Conservation (phyloP, 1,284 basidiomycete species). For the Sanghuangporus sanghuang region DNA sequence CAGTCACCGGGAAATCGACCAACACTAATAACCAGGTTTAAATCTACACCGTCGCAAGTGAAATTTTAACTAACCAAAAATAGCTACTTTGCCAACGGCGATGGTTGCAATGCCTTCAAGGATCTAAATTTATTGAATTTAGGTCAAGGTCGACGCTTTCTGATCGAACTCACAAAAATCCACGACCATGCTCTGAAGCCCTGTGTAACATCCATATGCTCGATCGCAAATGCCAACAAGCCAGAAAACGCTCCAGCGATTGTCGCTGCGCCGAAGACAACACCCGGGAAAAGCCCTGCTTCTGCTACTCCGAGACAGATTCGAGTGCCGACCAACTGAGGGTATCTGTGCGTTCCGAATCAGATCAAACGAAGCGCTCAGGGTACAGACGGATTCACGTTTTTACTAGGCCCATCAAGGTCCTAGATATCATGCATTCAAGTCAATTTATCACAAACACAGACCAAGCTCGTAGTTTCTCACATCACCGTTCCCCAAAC, state of each 20-base stretch:
- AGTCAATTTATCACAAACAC: not conserved
- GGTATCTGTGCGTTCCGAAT: constrained; percentile 25
- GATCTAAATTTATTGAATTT: constrained; percentile 31
- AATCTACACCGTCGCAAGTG: not conserved
- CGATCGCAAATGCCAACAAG: constrained; percentile 38
- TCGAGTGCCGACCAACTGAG: constrained; percentile 30
- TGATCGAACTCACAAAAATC: constrained; percentile 37
- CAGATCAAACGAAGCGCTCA: constrained; percentile 36
- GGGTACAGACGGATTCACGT: constrained; percentile 31
- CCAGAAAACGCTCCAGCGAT: constrained; percentile 32
- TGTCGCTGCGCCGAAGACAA: constrained; percentile 38
- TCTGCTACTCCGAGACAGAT: constrained; percentile 58
- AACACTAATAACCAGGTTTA: constrained; percentile 31
- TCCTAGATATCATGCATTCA: constrained; percentile 32
- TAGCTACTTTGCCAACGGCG: constrained; percentile 38
- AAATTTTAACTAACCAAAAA: constrained; percentile 34
- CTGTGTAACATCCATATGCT: constrained; percentile 36
- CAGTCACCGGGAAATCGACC: constrained; percentile 55
- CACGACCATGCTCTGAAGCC: constrained; percentile 40
- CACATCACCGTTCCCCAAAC: constrained; percentile 46
- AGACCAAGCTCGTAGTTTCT: not conserved
- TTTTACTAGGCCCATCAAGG: constrained; percentile 60
- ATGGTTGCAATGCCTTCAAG: constrained; percentile 52
- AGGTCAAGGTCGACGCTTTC: not conserved
- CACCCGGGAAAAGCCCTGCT: constrained; percentile 65